phyloP scores from a whole-genome alignment of 169 alveolate species.

The Eimeria mitis region DNA sequence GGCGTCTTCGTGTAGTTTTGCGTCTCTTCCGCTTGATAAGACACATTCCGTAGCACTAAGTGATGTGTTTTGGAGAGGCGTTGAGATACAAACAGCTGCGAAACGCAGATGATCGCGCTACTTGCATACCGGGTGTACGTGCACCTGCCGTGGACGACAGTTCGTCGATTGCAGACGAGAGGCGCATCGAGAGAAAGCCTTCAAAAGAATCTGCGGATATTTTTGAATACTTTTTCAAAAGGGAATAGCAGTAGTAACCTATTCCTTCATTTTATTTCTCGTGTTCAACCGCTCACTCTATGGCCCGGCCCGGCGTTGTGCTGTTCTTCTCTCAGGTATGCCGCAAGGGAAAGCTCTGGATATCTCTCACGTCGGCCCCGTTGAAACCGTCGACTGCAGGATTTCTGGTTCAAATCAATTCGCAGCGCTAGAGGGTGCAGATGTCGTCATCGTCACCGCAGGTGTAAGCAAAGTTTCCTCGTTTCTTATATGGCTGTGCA shows the following conservation, averaged over 20 bases:
- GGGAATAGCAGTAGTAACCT: neutral
- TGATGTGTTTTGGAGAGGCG: neutral
- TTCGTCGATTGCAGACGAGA: neutral
- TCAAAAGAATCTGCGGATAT: neutral
- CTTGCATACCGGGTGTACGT: neutral
- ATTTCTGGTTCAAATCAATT: constrained; percentile 87
- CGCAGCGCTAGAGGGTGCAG: constrained; percentile 88
- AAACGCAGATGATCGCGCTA: neutral
- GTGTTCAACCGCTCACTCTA: no score
- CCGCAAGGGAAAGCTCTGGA: constrained; percentile 92
- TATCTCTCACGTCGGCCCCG: constrained; percentile 87
- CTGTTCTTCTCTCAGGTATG: constrained; percentile 78
- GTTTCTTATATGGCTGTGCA: neutral
- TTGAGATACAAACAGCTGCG: no score
- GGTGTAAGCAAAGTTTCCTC: constrained; percentile 84
- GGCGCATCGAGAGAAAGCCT: neutral
- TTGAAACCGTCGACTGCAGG: constrained; percentile 85
- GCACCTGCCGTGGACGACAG: neutral
- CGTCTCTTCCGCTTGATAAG: neutral
- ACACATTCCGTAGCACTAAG: neutral
- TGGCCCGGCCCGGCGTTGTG: no score
- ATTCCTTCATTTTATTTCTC: no score
- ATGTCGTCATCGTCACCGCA: constrained; percentile 92
- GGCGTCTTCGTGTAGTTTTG: neutral
- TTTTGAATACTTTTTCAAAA: neutral